These are phyloP conservation scores for Truncatella angustata DNA, from an alignment of 2,329 filamentous ascomycete species.

Conservation along the genomic window DNA sequence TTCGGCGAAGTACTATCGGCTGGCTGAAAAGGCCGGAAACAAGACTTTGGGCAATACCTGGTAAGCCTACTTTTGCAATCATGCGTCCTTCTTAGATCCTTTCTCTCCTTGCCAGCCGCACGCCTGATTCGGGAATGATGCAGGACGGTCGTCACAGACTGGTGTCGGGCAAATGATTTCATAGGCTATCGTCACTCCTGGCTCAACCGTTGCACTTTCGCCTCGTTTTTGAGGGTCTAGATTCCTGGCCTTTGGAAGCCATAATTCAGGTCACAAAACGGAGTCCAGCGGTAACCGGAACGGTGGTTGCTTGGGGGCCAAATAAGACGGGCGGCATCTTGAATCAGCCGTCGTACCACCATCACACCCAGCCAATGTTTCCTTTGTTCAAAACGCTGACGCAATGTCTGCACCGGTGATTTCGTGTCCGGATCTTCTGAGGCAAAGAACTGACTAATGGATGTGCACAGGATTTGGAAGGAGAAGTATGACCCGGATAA, in stretches of 20 bases:
- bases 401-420: neutral
- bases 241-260: conserved; percentile 5
- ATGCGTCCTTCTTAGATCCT: conserved; percentile 15
- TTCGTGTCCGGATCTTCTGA: neutral
- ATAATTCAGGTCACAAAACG: conserved; percentile 10
- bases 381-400: conserved; percentile 3
- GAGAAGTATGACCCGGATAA: conserved; percentile 75
- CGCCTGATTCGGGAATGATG: conserved; percentile 5
- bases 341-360: neutral
- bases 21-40: conserved; percentile 83
- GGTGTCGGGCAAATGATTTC: conserved; percentile 22
- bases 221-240: conserved; percentile 21
- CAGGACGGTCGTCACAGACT: conserved; percentile 28
- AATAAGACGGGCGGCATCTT: conserved; percentile 6
- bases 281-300: conserved; percentile 9
- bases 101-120: conserved; percentile 21
- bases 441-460: conserved; percentile 22
- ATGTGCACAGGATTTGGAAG: conserved; percentile 82
- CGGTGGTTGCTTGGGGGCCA: conserved; percentile 18
- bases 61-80: conserved; percentile 54
- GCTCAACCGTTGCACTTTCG: conserved; percentile 18
- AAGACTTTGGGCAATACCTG: conserved; percentile 94
- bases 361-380: no score
- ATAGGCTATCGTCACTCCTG: conserved; percentile 30
- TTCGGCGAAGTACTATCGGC: conserved; percentile 86